A percentile compares a stretch with the other conserved stretches of the same genome.
Conservation (phyloP, 768 basidiomycete species). For the Favolaschia claudopus region DNA sequence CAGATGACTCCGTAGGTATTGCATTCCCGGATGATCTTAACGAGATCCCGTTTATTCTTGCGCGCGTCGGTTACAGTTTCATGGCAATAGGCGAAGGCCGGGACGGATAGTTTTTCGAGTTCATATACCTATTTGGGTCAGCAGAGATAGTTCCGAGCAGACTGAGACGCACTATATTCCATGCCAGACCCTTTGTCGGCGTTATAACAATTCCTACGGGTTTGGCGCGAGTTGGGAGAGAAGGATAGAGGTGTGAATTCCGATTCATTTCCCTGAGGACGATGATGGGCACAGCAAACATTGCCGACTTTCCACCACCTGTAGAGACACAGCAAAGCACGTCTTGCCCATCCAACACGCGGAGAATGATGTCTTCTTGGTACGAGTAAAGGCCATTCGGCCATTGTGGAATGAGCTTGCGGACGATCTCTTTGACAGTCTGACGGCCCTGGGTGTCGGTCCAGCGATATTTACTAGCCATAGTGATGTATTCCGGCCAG, state of each 20-base stretch:
- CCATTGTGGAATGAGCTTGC: conserved; percentile 24
- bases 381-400: conserved; percentile 19
- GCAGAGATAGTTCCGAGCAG: not conserved
- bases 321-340: conserved; percentile 6
- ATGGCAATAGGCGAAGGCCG: not conserved
- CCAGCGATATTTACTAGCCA: conserved; percentile 14
- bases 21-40: not conserved
- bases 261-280: conserved; percentile 19
- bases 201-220: conserved; percentile 31
- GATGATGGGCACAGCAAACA: conserved; percentile 22
- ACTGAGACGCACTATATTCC: conserved; percentile 25
- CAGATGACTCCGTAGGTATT: conserved; percentile 21
- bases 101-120: not conserved
- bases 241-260: conserved; percentile 15
- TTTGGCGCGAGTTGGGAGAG: conserved; percentile 17
- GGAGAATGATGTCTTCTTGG: conserved; percentile 20
- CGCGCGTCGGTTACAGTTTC: conserved; percentile 2
- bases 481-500: too few relatives aligned
- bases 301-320: conserved; percentile 20
- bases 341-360: conserved; percentile 22
- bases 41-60: not conserved
- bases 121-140: not conserved
- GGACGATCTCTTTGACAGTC: conserved; percentile 25
- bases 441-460: conserved; percentile 11
- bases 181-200: conserved; percentile 33